Conservation (phyloP, 129 eudicot species). For the Scalesia atractyloides region DNA sequence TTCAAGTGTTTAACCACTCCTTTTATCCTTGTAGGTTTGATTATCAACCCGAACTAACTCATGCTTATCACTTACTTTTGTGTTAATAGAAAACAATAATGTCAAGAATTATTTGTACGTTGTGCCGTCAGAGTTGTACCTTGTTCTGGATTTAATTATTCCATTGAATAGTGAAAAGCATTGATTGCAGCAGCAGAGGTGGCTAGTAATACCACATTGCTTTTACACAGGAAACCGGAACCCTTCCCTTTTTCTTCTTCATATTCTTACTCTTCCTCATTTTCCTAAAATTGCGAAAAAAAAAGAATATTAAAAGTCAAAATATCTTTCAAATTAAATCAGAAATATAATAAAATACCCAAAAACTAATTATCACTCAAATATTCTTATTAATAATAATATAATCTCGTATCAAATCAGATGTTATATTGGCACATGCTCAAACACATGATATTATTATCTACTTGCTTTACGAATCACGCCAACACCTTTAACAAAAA, state of each 20-base stretch:
- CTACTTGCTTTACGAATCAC: neutral
- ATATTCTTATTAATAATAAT: neutral
- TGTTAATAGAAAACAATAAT: too few species aligned
- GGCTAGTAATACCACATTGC: slow-evolving; percentile 22
- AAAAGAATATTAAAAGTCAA: slow-evolving; percentile 61
- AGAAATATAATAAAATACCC: neutral
- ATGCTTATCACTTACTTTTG: too few species aligned
- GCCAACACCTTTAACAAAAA: neutral
- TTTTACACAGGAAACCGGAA: slow-evolving; percentile 33
- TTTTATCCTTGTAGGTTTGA: too few species aligned
- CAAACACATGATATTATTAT: neutral
- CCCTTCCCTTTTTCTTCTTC: slow-evolving; percentile 30
- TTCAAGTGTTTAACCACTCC: too few species aligned
- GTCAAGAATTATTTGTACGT: neutral
- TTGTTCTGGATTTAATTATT: slow-evolving; percentile 18
- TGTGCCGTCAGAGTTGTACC: neutral
- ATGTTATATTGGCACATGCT: neutral
- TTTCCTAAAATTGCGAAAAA: slow-evolving; percentile 49
- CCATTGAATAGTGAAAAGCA: slow-evolving; percentile 2
- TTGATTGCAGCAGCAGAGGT: slow-evolving; percentile 54
- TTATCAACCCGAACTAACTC: too few species aligned
- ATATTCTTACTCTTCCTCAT: slow-evolving; percentile 32
- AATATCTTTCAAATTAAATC: too few species aligned
- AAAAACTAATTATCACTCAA: neutral
- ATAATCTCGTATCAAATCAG: neutral